Evolutionary conservation across 1,139 yeast species (phyloP), one percentile per base, ranked within the genome.

Genomic region (Yueomyces sp.): DNA sequence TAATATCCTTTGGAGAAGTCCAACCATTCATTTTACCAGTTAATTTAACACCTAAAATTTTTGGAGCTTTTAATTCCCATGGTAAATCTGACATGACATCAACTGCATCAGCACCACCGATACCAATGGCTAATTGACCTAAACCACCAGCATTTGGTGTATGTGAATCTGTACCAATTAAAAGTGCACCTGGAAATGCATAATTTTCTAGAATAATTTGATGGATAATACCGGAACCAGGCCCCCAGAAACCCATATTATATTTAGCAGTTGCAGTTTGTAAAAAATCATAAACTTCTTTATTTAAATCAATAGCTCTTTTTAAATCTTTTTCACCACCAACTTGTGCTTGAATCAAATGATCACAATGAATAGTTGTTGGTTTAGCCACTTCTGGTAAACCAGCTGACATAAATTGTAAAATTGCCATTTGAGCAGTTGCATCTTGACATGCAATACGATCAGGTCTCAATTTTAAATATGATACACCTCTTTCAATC

Each of bases 371-470:
- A 50, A 91, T 96, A 47, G 97, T 86, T 54, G 95, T 80, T 55
- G 98, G 98, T 56, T 95, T 87, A 51, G 95, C 95, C 46, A 87
- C 96, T 58, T 76, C 75, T 51, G 95, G 94, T 75, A 91, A 71
- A 62, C 94, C 94, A 54, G 96, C 96, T 55, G 95, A 82, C 96
- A 89, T 89, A 70, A 89, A 89, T 75, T 91, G 98, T 65, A 91
- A 75, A 60, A 91, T 85, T 54, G 97, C 97, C 98, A 91, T 91
- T 73, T 91, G 98, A 55, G 98, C 98, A 51, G 97, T 89, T 56
- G 98, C 98, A 76, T 91, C 98, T 75, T 91, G 98, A 77, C 96
- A 89, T 48, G 98, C 97, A 59, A 91, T 97, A 73, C 98, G 85
- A 69, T 91, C 98, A 47, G 98, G 98, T 73, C 96, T 84, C 66